Evolutionary conservation across 176 grass and related monocot genomes (phyloP), one percentile per base, ranked within the genome.

Genomic region (Aegilops bicornis): DNA sequence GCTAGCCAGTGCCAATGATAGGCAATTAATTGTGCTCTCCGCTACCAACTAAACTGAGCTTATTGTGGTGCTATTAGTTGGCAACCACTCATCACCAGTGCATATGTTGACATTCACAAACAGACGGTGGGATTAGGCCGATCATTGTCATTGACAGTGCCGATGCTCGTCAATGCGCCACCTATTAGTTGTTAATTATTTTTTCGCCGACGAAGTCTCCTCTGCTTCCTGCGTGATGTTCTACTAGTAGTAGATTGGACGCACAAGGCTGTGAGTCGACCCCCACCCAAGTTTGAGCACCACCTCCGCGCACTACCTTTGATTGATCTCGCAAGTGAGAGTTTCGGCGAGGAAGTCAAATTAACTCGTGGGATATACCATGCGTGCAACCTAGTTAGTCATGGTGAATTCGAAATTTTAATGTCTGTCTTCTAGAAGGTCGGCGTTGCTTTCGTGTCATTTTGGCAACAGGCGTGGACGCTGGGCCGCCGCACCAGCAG

Each of bases 21-120:
- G 11, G 0, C 12, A 52, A 42, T 0, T 27, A 33, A 6, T 12
- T 72, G 77, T 79, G 61, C 62, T 67, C 25, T 32, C 39, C 73
- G 54, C 47, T 10, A 37, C 23, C 24, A 19, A 20, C 42, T 37
- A 33, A 10, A 36, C 52, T 15, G 24, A 31, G 54, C 19, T 58
- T 20, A 58, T 16, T 59, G 7, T 1, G 19, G 54, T 59, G 19
- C 54, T 59, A 19, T 54, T 66, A 14, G 79, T n/a, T 81, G 79
- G 60, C 6, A 81, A 67, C 79, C 79, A 81, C 79, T 81, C 37
- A 2, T 9, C 79, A 67, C 39, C 19, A n/a, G 42, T 47, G 62
- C 16, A 29, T 9, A 30, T 48, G 79, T 31, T 81, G 79, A 67
- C 79, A 47, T 5, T 9, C 7, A 22, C 8, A 77, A 77, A 32